These are phyloP conservation scores for Glebionis coronaria DNA, from an alignment of 129 eudicot species.

Conservation along the genomic window DNA sequence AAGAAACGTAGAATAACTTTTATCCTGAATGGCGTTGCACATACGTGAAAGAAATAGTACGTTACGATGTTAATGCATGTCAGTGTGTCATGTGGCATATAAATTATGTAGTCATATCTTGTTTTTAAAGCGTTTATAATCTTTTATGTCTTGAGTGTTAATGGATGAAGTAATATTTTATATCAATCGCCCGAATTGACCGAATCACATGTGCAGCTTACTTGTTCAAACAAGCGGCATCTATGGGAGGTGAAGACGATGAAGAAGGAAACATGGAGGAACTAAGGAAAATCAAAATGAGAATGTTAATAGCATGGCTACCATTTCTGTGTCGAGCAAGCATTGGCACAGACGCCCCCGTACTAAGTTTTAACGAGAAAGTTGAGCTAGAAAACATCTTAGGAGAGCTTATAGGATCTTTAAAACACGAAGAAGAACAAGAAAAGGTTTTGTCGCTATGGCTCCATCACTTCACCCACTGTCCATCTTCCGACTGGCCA, in stretches of 20 bases:
- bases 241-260: constrained; percentile 32
- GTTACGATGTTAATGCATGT: too few species aligned
- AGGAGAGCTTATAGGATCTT: constrained; percentile 55
- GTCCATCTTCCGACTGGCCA: constrained; percentile 83
- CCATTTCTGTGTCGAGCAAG: constrained; percentile 76
- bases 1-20: too few species aligned
- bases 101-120: too few species aligned
- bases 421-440: constrained; percentile 55
- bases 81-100: too few species aligned
- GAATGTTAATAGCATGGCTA: constrained; percentile 61
- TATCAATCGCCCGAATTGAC: too few species aligned
- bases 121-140: too few species aligned
- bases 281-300: constrained; percentile 43
- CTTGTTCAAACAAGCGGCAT: constrained; percentile 64
- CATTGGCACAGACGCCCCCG: constrained; percentile 67
- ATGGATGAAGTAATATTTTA: background rate
- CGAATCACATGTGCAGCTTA: constrained; percentile 39
- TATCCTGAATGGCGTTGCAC: too few species aligned
- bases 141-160: background rate
- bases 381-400: constrained; percentile 49
- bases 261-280: constrained; percentile 34
- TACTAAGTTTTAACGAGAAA: constrained; percentile 53
- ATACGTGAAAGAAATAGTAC: too few species aligned
- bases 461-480: constrained; percentile 80
- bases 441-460: constrained; percentile 71